Evolutionary conservation across 257 asterid species (phyloP).

Genomic region (Handroanthus guayacan): DNA sequence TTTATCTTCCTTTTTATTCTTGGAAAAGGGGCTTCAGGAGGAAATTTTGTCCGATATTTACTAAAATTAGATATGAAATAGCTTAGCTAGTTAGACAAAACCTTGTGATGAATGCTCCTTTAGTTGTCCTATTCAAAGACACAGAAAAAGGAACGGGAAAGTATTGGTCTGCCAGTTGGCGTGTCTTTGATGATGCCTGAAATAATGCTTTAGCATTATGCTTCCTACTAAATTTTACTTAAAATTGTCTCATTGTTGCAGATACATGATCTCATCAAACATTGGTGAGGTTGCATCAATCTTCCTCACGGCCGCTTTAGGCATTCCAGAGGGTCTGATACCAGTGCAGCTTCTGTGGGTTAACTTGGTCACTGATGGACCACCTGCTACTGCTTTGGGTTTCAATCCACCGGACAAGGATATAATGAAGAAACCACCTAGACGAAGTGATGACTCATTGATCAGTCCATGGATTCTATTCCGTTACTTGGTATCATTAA

Average conservation of each 20-base stretch:
- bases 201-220: neutral
- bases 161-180: neutral
- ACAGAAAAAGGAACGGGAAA: neutral
- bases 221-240: neutral
- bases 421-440: conserved; percentile 88
- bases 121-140: conserved; percentile 7
- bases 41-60: too few species aligned
- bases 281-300: conserved; percentile 89
- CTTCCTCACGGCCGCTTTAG: conserved; percentile 65
- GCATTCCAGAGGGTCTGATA: conserved; percentile 68
- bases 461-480: conserved; percentile 94
- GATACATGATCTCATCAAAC: conserved; percentile 99
- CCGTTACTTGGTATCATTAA: conserved; percentile 74
- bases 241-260: conserved; percentile 40
- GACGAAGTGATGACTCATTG: conserved; percentile 93
- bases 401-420: conserved; percentile 99
- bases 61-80: too few species aligned
- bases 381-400: conserved; percentile 99
- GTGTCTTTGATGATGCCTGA: neutral
- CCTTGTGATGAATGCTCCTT: neutral
- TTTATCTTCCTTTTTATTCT: too few species aligned
- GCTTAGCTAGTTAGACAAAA: too few species aligned
- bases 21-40: too few species aligned
- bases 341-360: conserved; percentile 75
- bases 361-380: conserved; percentile 81